Conservation (phyloP, 331 rosid genomes). For the Erythrophleum ivorense region DNA sequence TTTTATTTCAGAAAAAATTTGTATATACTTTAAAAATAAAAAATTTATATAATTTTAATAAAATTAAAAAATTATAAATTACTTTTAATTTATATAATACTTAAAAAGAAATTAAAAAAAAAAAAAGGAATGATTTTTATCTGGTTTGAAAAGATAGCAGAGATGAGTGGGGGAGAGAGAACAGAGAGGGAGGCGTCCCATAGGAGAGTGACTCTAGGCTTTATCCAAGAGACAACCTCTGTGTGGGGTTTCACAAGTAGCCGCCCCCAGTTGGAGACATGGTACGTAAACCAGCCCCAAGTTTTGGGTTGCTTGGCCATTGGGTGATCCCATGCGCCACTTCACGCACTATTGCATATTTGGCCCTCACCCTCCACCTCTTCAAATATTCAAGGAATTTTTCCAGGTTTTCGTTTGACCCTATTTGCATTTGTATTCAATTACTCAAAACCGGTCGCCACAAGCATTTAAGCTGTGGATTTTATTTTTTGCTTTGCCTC, state of each 20-base stretch:
- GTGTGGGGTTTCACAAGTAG: conserved; percentile 31
- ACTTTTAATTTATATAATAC: no score
- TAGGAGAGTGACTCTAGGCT: conserved; percentile 50
- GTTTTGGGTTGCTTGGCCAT: conserved; percentile 52
- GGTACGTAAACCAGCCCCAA: conserved; percentile 31
- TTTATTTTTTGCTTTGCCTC: not conserved
- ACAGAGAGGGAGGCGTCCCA: conserved; percentile 16
- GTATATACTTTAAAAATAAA: no score
- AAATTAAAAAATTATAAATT: no score
- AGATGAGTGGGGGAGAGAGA: not conserved
- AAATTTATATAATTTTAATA: no score
- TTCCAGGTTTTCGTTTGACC: not conserved
- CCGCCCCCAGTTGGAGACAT: conserved; percentile 47
- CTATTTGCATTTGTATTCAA: not conserved
- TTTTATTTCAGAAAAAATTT: no score
- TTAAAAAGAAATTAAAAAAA: not conserved
- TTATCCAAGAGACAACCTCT: conserved; percentile 52
- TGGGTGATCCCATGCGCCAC: conserved; percentile 67
- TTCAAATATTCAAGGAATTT: not conserved
- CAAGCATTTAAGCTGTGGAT: not conserved
- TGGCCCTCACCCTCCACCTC: conserved; percentile 34
- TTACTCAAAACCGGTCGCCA: not conserved
- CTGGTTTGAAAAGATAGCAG: not conserved
- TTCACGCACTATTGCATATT: conserved; percentile 30
- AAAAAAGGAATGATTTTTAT: not conserved